Conservation (phyloP, 2,329 filamentous ascomycete genomes). For the Cladosporium sp. region DNA sequence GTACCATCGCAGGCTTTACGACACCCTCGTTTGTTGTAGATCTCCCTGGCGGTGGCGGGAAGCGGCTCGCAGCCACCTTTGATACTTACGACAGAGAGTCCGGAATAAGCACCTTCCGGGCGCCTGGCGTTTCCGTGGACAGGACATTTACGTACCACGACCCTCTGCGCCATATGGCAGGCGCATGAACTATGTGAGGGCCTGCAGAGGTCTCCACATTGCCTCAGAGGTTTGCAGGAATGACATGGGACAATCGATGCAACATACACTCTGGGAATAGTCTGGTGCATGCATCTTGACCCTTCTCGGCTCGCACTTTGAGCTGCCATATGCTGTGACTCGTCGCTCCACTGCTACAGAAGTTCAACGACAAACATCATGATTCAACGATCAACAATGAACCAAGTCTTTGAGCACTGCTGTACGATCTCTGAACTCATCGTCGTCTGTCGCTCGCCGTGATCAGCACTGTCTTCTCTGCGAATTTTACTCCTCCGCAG, state of each 20-base stretch:
- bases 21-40: conserved; percentile 62
- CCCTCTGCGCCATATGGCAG: conserved; percentile 30
- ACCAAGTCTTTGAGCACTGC: not conserved
- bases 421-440: not conserved
- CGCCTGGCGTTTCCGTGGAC: conserved; percentile 50
- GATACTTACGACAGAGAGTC: conserved; percentile 51
- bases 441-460: no score
- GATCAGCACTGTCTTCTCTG: no score
- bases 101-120: conserved; percentile 53
- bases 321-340: not conserved
- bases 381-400: not conserved
- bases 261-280: not conserved
- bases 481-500: no score
- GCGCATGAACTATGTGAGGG: not conserved
- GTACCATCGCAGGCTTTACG: conserved; percentile 59
- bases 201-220: not conserved
- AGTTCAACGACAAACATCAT: not conserved
- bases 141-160: conserved; percentile 56
- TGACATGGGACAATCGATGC: not conserved
- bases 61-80: conserved; percentile 54
- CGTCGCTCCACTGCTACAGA: not conserved
- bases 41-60: conserved; percentile 60
- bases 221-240: not conserved
- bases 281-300: no score
- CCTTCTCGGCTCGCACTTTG: not conserved